phyloP scores from a whole-genome alignment of 495 filamentous ascomycete species.

The Articulospora tetracladia region DNA sequence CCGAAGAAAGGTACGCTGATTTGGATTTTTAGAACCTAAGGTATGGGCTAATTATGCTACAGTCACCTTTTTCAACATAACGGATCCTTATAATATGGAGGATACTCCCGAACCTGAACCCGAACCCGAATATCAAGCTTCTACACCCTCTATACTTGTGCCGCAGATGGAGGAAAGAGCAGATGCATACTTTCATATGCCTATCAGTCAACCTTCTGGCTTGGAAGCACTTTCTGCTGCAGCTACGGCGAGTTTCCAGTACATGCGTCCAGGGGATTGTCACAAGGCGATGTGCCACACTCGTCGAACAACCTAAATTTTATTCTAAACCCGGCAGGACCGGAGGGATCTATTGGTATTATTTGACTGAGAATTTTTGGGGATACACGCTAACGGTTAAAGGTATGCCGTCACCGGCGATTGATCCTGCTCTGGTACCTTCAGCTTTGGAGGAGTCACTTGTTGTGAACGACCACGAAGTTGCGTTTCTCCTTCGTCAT shows the following conservation, averaged over 20 bases:
- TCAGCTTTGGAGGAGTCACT: conserved; percentile 10
- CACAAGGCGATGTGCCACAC: conserved; percentile 15
- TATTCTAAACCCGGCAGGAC: conserved; percentile 51
- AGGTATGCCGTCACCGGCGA: conserved; percentile 12
- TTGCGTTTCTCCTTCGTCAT: conserved; percentile 57
- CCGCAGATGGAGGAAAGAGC: conserved; percentile 24
- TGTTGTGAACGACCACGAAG: conserved; percentile 50
- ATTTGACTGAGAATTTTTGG: neutral
- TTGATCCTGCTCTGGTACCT: conserved; percentile 17
- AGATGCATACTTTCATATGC: conserved; percentile 9
- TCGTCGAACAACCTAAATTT: conserved; percentile 52
- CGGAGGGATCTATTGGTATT: conserved; percentile 24
- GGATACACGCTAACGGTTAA: neutral
- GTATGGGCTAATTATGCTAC: conserved; percentile 27
- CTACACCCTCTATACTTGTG: conserved; percentile 24
- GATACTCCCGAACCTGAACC: conserved; percentile 35
- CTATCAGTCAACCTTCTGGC: conserved; percentile 39
- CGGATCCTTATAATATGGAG: conserved; percentile 50
- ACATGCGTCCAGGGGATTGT: conserved; percentile 15
- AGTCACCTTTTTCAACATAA: conserved; percentile 64
- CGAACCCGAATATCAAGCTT: conserved; percentile 37
- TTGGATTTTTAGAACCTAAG: neutral
- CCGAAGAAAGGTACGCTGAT: conserved; percentile 37
- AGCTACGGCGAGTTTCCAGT: conserved; percentile 41
- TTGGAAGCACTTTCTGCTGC: conserved; percentile 55